Evolutionary conservation across 805 yeast genomes (phyloP), one percentile per base, ranked within the genome.

Genomic region (Starmerella potacharoeniae): DNA sequence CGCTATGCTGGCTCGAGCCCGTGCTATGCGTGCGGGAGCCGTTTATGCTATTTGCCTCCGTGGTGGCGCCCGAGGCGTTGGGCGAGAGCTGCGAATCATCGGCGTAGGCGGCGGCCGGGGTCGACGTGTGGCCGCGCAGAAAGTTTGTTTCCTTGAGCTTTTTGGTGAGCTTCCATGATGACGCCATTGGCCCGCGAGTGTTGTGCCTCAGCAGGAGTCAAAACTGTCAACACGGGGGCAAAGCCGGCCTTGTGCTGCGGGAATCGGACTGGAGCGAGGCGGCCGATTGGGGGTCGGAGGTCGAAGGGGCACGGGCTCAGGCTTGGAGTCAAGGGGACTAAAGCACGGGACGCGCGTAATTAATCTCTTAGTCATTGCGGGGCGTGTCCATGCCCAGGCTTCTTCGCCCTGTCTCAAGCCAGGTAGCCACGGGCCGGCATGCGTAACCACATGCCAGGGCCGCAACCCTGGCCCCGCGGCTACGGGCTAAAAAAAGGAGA

Each of bases 91-190:
- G 49, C 33, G 39, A 34, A 13, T 51, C 39, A 5, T n/a, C 46
- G 5, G 28, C 16, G 11, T 16, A 16, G 44, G 34, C 30, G 16
- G 47, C 13, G 42, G 52, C 44, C 13, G 31, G 35, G n/a, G 55
- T 28, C 33, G 52, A 47, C 39, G 57, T 45, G 28, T 52, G 56
- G 46, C 56, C 53, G n/a, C 64, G 62, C 43, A 64, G 54, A 46
- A 62, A 64, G 51, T 69, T 72, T 28, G 75, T 70, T 51, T 72
- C 75, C 55, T 73, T 71, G 54, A 72, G 69, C 64, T 72, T 75
- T 65, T 75, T 74, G n/a, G 78, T 72, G 47, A 75, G 66, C 54
- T 74, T 75, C 77, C 77, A 74, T 53, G 74, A 62, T 2, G 63
- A 60, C 58, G 60, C 55, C 58, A 57, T 55, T 33, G 39, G 49